Evolutionary conservation across 2,329 filamentous ascomycete species (phyloP).

Genomic region (Phialophora tarda): DNA sequence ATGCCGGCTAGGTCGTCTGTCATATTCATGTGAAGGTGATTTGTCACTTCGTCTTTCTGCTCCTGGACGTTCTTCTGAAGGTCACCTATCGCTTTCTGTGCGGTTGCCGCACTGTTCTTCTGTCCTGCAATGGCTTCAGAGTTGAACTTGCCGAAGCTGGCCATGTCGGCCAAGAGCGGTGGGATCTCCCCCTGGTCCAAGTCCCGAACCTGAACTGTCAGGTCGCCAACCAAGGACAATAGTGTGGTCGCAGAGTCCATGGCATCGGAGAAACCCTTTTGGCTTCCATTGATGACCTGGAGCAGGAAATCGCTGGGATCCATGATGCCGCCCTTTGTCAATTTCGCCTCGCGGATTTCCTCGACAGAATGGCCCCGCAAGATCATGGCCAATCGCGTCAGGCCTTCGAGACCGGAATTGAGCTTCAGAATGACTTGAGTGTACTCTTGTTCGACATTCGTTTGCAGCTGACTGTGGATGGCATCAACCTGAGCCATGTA

Average conservation of each 20-base stretch:
- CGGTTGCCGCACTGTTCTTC: background rate
- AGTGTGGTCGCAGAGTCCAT: background rate
- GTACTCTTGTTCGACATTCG: background rate
- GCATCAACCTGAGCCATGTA: background rate
- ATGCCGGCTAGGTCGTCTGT: background rate
- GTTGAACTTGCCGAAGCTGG: background rate
- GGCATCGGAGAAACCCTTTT: background rate
- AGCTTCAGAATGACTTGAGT: background rate
- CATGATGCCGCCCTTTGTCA: background rate
- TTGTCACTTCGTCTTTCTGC: constrained; percentile 4
- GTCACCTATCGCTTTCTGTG: background rate
- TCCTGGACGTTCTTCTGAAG: constrained; percentile 11
- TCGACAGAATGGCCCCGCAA: constrained; percentile 4
- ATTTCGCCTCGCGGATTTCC: background rate
- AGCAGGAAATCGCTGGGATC: background rate
- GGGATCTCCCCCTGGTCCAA: constrained; percentile 5
- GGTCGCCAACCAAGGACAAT: background rate
- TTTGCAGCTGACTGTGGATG: background rate
- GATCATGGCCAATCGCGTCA: constrained; percentile 2
- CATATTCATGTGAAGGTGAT: constrained; percentile 7
- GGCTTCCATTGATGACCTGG: background rate
- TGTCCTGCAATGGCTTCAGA: background rate
- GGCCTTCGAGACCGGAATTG: background rate
- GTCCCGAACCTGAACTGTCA: background rate
- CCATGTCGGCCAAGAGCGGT: background rate